A percentile compares a stretch with the other conserved stretches of the same genome.
phyloP scores from a whole-genome alignment of 768 basidiomycete species.

The Calocybe cyanea region DNA sequence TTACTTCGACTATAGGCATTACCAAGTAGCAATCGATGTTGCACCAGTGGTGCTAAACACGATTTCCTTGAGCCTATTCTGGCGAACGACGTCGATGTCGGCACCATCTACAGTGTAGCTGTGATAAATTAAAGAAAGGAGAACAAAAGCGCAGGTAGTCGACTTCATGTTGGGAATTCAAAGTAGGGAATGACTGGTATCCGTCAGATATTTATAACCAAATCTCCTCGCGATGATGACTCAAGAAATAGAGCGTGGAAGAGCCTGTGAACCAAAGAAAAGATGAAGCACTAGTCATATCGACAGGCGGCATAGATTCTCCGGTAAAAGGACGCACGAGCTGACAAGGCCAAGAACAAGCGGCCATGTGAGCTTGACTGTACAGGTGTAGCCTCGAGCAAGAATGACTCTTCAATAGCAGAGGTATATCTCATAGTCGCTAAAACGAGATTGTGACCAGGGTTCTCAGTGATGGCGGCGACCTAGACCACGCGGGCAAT shows the following conservation, averaged over 20 bases:
- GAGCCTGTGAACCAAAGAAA: not conserved
- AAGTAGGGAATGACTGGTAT: not conserved
- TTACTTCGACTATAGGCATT: conserved; percentile 2
- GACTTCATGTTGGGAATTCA: conserved; percentile 6
- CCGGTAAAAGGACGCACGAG: too few relatives aligned
- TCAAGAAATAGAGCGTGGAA: not conserved
- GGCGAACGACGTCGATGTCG: conserved; percentile 28
- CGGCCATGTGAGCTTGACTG: too few relatives aligned
- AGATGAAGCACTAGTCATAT: not conserved
- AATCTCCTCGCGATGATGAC: conserved; percentile 1
- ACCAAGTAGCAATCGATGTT: conserved; percentile 40
- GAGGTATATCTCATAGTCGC: too few relatives aligned
- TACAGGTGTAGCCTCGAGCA: too few relatives aligned
- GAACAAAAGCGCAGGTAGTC: not conserved
- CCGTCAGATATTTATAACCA: conserved; percentile 7
- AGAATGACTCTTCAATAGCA: too few relatives aligned
- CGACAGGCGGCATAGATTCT: conserved; percentile 8
- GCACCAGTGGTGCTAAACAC: conserved; percentile 37
- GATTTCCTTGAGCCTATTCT: conserved; percentile 35
- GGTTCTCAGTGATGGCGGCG: too few relatives aligned
- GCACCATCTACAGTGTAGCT: not conserved
- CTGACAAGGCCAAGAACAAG: too few relatives aligned
- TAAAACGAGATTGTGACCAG: too few relatives aligned
- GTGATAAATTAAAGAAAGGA: not conserved
- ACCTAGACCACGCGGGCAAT: too few relatives aligned